Evolutionary conservation across 768 basidiomycete genomes (phyloP).

Genomic region (Chalciporus chontae): DNA sequence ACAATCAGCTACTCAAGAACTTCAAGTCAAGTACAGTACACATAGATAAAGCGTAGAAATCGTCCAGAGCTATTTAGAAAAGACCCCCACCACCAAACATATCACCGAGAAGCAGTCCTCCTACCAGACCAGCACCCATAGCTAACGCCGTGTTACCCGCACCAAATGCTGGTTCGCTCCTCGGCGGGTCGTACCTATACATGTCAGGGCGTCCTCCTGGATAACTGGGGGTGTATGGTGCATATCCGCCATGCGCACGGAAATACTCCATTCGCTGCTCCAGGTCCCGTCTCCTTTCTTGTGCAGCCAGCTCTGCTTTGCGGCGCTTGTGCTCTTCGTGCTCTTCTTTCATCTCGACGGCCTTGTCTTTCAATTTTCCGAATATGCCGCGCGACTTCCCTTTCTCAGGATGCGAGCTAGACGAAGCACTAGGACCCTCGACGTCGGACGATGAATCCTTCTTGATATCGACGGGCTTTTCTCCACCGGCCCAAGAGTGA

Average conservation of each 20-base stretch:
- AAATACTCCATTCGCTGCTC: conserved; percentile 34
- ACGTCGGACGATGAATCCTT: not conserved
- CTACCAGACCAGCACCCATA: conserved; percentile 45
- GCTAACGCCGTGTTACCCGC: not conserved
- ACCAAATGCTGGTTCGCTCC: conserved; percentile 8
- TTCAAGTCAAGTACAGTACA: too few relatives aligned
- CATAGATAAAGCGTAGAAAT: not conserved
- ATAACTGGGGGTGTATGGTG: conserved; percentile 26
- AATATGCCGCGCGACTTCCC: conserved; percentile 50
- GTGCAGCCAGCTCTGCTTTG: conserved; percentile 30
- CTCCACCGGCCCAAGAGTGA: conserved; percentile 27
- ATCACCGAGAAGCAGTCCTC: conserved; percentile 49
- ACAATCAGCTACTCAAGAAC: not conserved
- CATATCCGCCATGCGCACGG: conserved; percentile 32
- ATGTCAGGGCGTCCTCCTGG: not conserved
- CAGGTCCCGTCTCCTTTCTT: conserved; percentile 17
- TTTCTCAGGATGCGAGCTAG: conserved; percentile 16
- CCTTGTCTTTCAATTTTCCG: conserved; percentile 59
- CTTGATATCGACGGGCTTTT: not conserved
- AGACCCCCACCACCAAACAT: conserved; percentile 37
- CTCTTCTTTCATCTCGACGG: conserved; percentile 63
- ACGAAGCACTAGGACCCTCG: not conserved
- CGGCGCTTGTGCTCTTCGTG: conserved; percentile 42
- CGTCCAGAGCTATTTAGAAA: conserved; percentile 17
- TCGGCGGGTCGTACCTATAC: not conserved